Base-by-base conservation (phyloP, 2,329 filamentous ascomycete genomes). In the Knoxdaviesia proteae region DNA sequence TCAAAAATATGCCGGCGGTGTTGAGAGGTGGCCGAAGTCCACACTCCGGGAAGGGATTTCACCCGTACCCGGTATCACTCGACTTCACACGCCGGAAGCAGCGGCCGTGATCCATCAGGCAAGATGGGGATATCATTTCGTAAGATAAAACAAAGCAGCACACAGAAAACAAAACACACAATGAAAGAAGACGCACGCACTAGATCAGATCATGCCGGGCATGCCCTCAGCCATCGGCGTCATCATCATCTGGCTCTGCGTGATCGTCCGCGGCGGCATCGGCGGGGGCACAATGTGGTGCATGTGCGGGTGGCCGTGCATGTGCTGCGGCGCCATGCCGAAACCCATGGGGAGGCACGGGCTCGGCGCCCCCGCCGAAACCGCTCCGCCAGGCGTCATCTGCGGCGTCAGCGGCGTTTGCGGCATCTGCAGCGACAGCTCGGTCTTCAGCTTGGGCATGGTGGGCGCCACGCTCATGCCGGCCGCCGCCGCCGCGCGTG, bases 371-470 rank as follows among this genome's bases (percentile, higher is more conserved):
- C 48, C 44, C 44, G 43, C 42, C n/a, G 47, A 45, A 40, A 49
- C 38, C 6, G 58, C 55, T 34, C 51, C 45, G 6, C 52, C 49
- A 1, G 55, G 57, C 7, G 61, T 55, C 52, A 59, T 58, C 46
- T 68, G 64, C 20, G 67, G 65, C 10, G 67, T 68, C 44, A 59
- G 34, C 37, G 47, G 43, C 31, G 45, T 45, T 9, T 44, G 40
- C 32, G 47, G 44, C 7, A 40, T 57, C 45, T 54, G 55, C 42
- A 57, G 61, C 31, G 32, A 40, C 6, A 59, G 54, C 48, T 71
- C 66, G 30, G 56, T 54, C 53, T 67, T 68, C 38, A 64, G 58
- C 53, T 66, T 72, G 6, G 61, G 55, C 53, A 62, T 62, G 43
- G 58, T 61, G 20, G 20, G 20, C 20, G 3, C 20, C 20, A 20